Conservation (phyloP, 768 basidiomycete genomes). For the Phaeolepiota aurea region DNA sequence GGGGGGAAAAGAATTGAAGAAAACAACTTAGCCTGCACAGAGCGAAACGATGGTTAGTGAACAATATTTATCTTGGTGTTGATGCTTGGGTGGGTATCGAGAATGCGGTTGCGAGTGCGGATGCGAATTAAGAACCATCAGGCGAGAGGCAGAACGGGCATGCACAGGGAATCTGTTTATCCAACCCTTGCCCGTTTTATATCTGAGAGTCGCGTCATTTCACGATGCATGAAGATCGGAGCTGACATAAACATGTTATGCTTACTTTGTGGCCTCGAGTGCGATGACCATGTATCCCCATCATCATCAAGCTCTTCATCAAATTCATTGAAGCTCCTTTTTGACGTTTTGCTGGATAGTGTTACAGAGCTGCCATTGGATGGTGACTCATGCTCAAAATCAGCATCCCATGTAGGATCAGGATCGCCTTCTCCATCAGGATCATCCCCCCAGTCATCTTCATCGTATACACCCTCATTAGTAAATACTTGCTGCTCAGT, state of each 20-base stretch:
- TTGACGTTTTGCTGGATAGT: slow-evolving; percentile 50
- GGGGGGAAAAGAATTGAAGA: not conserved
- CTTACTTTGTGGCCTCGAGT: not conserved
- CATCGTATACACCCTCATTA: not conserved
- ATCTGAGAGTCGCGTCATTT: slow-evolving; percentile 16
- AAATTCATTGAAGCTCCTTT: slow-evolving; percentile 42
- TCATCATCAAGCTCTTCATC: slow-evolving; percentile 27
- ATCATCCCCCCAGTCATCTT: slow-evolving; percentile 26
- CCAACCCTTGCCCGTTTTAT: slow-evolving; percentile 35
- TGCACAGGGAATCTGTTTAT: slow-evolving; percentile 12
- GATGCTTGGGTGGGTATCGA: too few species aligned
- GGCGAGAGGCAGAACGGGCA: not conserved
- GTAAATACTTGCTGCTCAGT: not conserved
- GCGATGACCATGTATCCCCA: slow-evolving; percentile 30
- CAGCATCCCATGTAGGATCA: slow-evolving; percentile 35
- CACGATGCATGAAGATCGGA: not conserved
- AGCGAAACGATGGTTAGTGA: not conserved
- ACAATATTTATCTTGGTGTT: not conserved
- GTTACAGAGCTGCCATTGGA: slow-evolving; percentile 49
- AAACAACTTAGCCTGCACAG: slow-evolving; percentile 3
- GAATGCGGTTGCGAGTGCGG: not conserved
- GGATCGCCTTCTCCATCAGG: slow-evolving; percentile 38
- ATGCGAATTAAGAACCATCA: not conserved
- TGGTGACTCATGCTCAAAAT: slow-evolving; percentile 33
- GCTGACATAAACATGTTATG: not conserved